Conservation (phyloP, 805 yeast genomes). For the Cyberlindnera maritima region DNA sequence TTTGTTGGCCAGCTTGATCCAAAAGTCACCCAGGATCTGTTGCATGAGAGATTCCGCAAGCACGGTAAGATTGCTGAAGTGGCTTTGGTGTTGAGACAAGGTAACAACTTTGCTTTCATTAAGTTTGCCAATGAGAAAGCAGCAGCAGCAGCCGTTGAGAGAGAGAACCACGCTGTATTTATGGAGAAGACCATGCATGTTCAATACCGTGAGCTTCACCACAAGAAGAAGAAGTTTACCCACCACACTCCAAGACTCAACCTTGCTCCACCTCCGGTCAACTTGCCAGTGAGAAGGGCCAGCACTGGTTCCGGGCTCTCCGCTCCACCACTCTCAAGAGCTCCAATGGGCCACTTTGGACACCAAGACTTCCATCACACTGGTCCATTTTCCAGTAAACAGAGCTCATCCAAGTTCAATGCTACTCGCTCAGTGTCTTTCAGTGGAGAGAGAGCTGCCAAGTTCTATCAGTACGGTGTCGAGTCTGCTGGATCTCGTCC, state of each 20-base stretch:
- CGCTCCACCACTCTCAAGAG: constrained; percentile 3
- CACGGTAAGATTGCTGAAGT: constrained; percentile 66
- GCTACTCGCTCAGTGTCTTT: constrained; percentile 24
- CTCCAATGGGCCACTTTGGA: constrained; percentile 20
- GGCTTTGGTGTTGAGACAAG: constrained; percentile 51
- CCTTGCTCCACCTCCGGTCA: constrained; percentile 82
- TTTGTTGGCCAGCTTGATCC: constrained; percentile 73
- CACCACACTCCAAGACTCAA: constrained; percentile 38
- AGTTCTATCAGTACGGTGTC: constrained; percentile 6
- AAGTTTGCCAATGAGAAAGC: constrained; percentile 61
- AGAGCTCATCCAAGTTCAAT: constrained; percentile 3
- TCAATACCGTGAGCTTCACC: constrained; percentile 67
- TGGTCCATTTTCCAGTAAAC: constrained; percentile 2
- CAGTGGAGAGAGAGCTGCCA: constrained; percentile 12
- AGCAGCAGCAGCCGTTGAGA: constrained; percentile 85
- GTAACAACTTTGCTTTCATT: constrained; percentile 67
- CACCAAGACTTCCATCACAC: constrained; percentile 4
- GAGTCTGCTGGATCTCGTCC: constrained; percentile 2
- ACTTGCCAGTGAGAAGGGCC: constrained; percentile 46
- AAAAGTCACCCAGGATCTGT: constrained; percentile 50
- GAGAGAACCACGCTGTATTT: constrained; percentile 78
- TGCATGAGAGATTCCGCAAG: constrained; percentile 55
- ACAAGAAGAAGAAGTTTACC: constrained; percentile 22
- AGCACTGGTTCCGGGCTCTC: constrained; percentile 29
- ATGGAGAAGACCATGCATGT: constrained; percentile 78